These are phyloP conservation scores for Cryptosporidium ryanae DNA, from an alignment of 169 alveolate species.

Conservation along the genomic window DNA sequence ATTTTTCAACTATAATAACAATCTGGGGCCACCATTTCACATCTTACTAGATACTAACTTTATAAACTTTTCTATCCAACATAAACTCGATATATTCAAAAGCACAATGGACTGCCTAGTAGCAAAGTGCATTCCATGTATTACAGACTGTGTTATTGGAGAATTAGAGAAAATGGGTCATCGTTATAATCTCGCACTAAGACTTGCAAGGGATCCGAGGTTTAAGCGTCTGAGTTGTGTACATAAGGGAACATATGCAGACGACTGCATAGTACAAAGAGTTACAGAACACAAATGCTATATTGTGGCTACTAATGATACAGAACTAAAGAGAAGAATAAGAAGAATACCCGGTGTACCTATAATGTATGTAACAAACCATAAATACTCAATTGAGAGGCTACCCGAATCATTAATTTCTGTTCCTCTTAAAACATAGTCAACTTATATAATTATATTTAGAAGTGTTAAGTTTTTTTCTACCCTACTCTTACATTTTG, in stretches of 20 bases:
- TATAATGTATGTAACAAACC: conserved; percentile 94
- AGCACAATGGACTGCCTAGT: conserved; percentile 95
- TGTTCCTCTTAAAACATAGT: conserved; percentile 38
- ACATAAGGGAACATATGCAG: conserved; percentile 99
- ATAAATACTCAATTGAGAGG: conserved; percentile 95
- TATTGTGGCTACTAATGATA: conserved; percentile 98
- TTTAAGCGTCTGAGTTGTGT: conserved; percentile 93
- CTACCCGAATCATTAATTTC: conserved; percentile 88
- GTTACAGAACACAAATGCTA: conserved; percentile 95
- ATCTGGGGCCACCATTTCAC: conserved; percentile 97
- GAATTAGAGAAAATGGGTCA: conserved; percentile 99
- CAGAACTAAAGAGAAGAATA: conserved; percentile 95
- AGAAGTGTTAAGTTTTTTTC: not conserved
- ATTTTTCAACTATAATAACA: conserved; percentile 91
- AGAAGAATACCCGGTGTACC: conserved; percentile 99
- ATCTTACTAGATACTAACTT: conserved; percentile 98
- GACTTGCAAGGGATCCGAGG: conserved; percentile 96
- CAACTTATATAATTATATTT: not conserved
- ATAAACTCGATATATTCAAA: conserved; percentile 95
- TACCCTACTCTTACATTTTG: not conserved
- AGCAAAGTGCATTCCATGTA: conserved; percentile 96
- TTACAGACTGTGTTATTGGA: conserved; percentile 98
- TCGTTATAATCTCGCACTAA: conserved; percentile 95
- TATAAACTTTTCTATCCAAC: conserved; percentile 97
- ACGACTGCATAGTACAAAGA: conserved; percentile 98